Evolutionary conservation across 2,329 filamentous ascomycete genomes (phyloP).

Genomic region (Emmonsiellopsis sp.): DNA sequence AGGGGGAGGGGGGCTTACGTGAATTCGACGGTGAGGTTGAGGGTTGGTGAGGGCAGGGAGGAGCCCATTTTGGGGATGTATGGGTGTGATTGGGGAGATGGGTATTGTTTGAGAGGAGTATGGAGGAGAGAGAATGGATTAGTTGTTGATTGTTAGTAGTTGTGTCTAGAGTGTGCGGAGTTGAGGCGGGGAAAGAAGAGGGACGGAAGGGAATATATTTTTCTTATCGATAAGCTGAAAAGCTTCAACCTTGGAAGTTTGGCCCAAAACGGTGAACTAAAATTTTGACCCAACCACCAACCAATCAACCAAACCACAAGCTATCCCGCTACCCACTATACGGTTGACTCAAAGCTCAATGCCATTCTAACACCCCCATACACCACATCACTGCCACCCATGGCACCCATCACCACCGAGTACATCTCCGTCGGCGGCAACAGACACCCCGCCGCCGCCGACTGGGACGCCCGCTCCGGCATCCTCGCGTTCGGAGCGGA

Average conservation of each 20-base stretch:
- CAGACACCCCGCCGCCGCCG: conserved; percentile 76
- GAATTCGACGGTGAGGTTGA: conserved; percentile 65
- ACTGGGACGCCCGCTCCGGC: conserved; percentile 65
- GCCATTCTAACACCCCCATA: not conserved
- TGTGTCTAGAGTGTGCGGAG: not conserved
- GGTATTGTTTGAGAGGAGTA: too few species aligned
- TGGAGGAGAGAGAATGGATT: not conserved
- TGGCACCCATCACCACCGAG: conserved; percentile 32
- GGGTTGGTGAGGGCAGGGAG: conserved; percentile 1
- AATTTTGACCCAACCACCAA: not conserved
- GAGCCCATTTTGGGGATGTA: not conserved
- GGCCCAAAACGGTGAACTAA: conserved; percentile 14
- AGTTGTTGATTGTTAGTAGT: not conserved
- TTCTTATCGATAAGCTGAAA: conserved; percentile 31
- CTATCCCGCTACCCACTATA: not conserved
- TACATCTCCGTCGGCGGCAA: conserved; percentile 77
- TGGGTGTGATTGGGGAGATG: not conserved
- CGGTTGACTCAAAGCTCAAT: not conserved
- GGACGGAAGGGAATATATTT: not conserved
- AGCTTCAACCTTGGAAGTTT: conserved; percentile 8
- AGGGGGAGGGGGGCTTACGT: conserved; percentile 40
- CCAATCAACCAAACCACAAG: not conserved
- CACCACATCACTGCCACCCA: conserved; percentile 13
- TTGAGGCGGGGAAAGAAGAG: not conserved
- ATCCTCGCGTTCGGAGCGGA: conserved; percentile 82